Percentiles rank a stretch among this genome's conserved stretches.
Evolutionary conservation across 2,329 filamentous ascomycete species (phyloP).

Genomic region (Sporothrix dimorphospora): DNA sequence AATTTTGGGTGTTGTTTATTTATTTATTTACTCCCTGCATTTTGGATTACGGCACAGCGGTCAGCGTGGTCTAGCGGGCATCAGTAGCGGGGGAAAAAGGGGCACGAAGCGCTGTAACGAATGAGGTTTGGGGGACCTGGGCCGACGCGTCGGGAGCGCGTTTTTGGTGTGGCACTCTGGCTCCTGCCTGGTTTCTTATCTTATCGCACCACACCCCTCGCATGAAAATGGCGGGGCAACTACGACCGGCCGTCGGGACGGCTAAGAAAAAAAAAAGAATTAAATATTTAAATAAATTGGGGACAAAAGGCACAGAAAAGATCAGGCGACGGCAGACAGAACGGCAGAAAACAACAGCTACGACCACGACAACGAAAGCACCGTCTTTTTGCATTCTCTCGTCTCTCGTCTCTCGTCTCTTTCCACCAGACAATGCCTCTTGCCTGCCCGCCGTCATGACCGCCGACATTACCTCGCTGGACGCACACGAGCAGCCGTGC

Average conservation of each 20-base stretch:
- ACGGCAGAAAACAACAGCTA: no score
- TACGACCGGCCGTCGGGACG: slow-evolving; percentile 1
- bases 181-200: neutral
- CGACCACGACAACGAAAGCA: neutral
- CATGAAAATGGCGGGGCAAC: slow-evolving; percentile 27
- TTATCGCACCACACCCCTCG: slow-evolving; percentile 22
- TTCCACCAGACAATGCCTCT: neutral
- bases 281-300: neutral
- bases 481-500: slow-evolving; percentile 79
- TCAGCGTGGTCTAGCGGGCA: neutral
- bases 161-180: slow-evolving; percentile 13
- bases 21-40: slow-evolving; percentile 28
- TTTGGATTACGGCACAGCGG: neutral
- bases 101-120: slow-evolving; percentile 10
- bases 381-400: no score
- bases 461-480: slow-evolving; percentile 56
- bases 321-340: neutral
- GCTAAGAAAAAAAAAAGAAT: neutral
- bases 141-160: slow-evolving; percentile 27
- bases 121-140: neutral
- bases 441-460: slow-evolving; percentile 41
- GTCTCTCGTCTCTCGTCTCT: no score
- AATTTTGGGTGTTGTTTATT: slow-evolving; percentile 27
- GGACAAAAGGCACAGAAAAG: neutral
- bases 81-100: slow-evolving; percentile 13